These are phyloP conservation scores for Serendipita sp. DNA, from an alignment of 768 basidiomycete genomes.

Conservation along the genomic window DNA sequence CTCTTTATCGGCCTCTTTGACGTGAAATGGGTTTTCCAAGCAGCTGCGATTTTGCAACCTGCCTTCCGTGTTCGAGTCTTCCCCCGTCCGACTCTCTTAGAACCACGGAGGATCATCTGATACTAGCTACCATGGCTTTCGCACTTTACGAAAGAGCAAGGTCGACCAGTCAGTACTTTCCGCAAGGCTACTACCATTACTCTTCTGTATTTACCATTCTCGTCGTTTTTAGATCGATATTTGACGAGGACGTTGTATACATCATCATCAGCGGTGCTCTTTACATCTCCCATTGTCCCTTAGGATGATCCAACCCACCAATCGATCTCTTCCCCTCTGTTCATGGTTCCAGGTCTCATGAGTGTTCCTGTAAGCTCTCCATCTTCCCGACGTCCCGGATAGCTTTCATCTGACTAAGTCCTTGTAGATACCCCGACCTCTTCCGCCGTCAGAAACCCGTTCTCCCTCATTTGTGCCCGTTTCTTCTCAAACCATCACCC, in stretches of 20 bases:
- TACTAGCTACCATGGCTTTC: background rate
- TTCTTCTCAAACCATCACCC: constrained; percentile 64
- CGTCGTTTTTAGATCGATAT: constrained; percentile 16
- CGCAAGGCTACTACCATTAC: background rate
- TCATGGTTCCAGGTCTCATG: constrained; percentile 61
- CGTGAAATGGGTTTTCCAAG: no score
- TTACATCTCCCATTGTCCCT: constrained; percentile 10
- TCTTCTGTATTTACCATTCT: background rate
- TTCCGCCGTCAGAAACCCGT: constrained; percentile 49
- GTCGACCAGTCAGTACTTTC: constrained; percentile 1
- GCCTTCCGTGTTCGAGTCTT: no score
- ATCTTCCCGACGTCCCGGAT: background rate
- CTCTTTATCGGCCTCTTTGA: no score
- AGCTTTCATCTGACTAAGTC: constrained; percentile 20
- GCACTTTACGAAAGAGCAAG: background rate
- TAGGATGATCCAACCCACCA: background rate
- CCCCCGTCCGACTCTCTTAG: no score
- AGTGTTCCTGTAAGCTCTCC: constrained; percentile 12
- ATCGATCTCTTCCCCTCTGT: constrained; percentile 18
- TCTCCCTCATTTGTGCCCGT: constrained; percentile 64
- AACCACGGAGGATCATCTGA: no score
- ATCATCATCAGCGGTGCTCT: constrained; percentile 52
- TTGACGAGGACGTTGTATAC: constrained; percentile 54
- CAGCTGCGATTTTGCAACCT: no score
- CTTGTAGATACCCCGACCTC: constrained; percentile 22